Evolutionary conservation across 148 eudicot species (phyloP).

Genomic region (Vaccinium vitisidaea): DNA sequence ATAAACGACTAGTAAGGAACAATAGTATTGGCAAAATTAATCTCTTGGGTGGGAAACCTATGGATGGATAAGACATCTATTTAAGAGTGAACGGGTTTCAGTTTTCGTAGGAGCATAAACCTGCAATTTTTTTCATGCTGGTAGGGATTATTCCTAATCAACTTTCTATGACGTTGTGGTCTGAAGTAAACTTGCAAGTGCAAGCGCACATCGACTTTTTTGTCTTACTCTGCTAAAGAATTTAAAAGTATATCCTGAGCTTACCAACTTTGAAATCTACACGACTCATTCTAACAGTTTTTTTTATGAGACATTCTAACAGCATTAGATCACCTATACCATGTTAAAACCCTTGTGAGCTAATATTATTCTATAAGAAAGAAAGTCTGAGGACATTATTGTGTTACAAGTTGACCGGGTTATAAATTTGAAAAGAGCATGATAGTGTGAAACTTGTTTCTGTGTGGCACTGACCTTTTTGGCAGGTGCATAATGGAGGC

Average conservation of each 20-base stretch:
- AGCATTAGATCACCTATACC: not conserved
- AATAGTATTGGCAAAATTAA: not conserved
- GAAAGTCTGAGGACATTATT: not conserved
- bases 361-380: too few species aligned
- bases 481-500: constrained; percentile 1
- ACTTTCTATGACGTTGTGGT: not conserved
- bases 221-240: not conserved
- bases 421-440: not conserved
- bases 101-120: not conserved
- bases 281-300: not conserved
- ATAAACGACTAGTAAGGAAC: not conserved
- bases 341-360: not conserved
- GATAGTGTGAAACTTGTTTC: not conserved
- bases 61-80: not conserved
- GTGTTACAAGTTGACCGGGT: not conserved
- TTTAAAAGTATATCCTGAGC: not conserved
- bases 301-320: too few species aligned
- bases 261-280: not conserved
- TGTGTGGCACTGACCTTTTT: not conserved
- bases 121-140: not conserved
- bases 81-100: not conserved
- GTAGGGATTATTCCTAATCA: not conserved
- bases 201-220: not conserved
- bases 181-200: constrained; percentile 6
- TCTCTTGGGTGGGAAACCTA: not conserved